Base-by-base conservation (phyloP, 306 rosid species). In the Oxytropis ochrocephala region DNA sequence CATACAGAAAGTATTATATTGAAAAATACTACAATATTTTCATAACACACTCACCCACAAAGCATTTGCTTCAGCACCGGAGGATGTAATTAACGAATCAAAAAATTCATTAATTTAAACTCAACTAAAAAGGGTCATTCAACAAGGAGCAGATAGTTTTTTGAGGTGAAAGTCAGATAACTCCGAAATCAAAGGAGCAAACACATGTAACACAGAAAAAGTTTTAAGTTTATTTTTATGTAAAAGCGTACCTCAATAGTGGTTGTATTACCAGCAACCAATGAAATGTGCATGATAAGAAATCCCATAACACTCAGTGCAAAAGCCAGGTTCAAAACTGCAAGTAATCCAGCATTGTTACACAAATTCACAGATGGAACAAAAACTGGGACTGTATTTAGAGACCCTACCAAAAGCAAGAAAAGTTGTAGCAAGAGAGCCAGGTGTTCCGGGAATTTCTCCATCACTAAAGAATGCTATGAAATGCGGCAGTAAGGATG, bases 371-470 rank as follows among this genome's bases (percentile, higher is more conserved):
- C 6, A 75, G 21, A 72, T 29, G 50, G 43, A 77, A 87, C 29
- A 48, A 21, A 3, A 36, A 21, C 14, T 19, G 43, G 46, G 64
- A 47, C 47, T 33, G 72, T 41, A 55, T 66, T 32, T 48, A 59
- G 54, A 44, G 55, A 68, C 35, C 82, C 72, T 83, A 95, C 99
- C 99, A 27, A 95, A 95, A 54, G 99, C 93, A 79, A 95, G 94
- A 82, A 95, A 95, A 67, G 99, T 95, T 16, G 97, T 95, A 11
- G 99, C 99, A 62, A 95, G 99, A 55, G 99, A 83, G 61, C 99
- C 87, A 51, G 99, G 99, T 10, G 96, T 78, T 66, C 95, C 99
- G 7, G 99, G 97, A 54, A 95, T 89, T 86, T 95, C 99, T 57
- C 83, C 95, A 50, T 95, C 97, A 53, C 95, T 91, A 67, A 95